Evolutionary conservation across 2,329 filamentous ascomycete genomes (phyloP).

Genomic region (Aspergillus thermomutatus): DNA sequence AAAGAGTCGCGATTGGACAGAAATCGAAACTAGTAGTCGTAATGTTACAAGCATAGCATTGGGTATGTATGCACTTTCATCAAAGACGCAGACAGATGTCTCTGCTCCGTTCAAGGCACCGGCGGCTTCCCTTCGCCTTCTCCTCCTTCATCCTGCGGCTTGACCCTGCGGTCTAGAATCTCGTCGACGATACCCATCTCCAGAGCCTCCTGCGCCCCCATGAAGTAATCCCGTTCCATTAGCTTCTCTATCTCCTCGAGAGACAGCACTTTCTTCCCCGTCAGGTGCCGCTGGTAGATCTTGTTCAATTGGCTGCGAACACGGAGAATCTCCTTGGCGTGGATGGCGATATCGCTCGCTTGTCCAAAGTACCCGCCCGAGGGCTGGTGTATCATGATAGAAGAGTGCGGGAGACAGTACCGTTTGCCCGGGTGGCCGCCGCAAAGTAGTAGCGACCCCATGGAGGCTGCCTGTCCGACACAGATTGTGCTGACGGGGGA

Average conservation of each 20-base stretch:
- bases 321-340: conserved; percentile 92
- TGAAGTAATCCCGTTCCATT: conserved; percentile 96
- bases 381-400: conserved; percentile 97
- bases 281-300: conserved; percentile 86
- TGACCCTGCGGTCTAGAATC: conserved; percentile 59
- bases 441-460: conserved; percentile 85
- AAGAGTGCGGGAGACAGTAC: conserved; percentile 86
- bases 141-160: conserved; percentile 23
- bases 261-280: conserved; percentile 62
- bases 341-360: conserved; percentile 84
- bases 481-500: conserved; percentile 93
- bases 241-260: conserved; percentile 84
- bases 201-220: conserved; percentile 82
- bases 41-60: conserved; percentile 7
- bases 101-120: conserved; percentile 6
- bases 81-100: not conserved
- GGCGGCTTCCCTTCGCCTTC: conserved; percentile 23
- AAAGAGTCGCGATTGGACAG: no score
- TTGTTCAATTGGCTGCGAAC: conserved; percentile 81
- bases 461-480: conserved; percentile 88
- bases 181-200: conserved; percentile 91
- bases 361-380: conserved; percentile 69
- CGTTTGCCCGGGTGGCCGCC: conserved; percentile 82
- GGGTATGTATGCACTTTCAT: conserved; percentile 3
- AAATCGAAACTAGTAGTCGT: no score